A percentile compares a stretch with the other conserved stretches of the same genome.
Conservation (phyloP, 495 filamentous ascomycete species). For the Penicillium macrosclerotiorum region DNA sequence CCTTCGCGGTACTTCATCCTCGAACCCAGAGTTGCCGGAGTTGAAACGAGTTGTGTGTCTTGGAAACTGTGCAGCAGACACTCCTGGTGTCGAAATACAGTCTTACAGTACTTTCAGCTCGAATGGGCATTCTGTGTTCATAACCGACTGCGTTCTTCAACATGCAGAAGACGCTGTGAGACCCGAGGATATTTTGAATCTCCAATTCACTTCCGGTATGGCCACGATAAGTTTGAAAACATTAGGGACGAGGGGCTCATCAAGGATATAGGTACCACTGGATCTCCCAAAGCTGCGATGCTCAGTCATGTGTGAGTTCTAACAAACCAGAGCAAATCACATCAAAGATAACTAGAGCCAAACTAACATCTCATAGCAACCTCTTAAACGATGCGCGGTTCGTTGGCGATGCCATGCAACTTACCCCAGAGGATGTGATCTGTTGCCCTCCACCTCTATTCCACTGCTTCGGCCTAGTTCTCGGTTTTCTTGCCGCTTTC, state of each 20-base stretch:
- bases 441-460: constrained; percentile 79
- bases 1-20: background rate
- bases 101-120: constrained; percentile 14
- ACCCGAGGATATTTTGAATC: constrained; percentile 69
- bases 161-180: constrained; percentile 32
- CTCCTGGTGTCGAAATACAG: constrained; percentile 9
- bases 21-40: constrained; percentile 8
- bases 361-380: constrained; percentile 28
- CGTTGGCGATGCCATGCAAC: constrained; percentile 70
- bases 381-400: constrained; percentile 80
- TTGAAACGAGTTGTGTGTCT: constrained; percentile 14
- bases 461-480: constrained; percentile 81
- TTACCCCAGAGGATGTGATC: constrained; percentile 62
- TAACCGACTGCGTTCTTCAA: constrained; percentile 4
- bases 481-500: constrained; percentile 81
- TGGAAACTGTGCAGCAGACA: background rate
- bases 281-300: constrained; percentile 78
- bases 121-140: constrained; percentile 1
- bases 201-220: constrained; percentile 89
- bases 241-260: too few species aligned
- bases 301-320: constrained; percentile 60
- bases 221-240: too few species aligned
- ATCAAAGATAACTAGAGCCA: too few species aligned
- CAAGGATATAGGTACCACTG: constrained; percentile 67
- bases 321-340: background rate